Evolutionary conservation across 495 filamentous ascomycete genomes (phyloP).

Genomic region (Jackrogersella multiformis): DNA sequence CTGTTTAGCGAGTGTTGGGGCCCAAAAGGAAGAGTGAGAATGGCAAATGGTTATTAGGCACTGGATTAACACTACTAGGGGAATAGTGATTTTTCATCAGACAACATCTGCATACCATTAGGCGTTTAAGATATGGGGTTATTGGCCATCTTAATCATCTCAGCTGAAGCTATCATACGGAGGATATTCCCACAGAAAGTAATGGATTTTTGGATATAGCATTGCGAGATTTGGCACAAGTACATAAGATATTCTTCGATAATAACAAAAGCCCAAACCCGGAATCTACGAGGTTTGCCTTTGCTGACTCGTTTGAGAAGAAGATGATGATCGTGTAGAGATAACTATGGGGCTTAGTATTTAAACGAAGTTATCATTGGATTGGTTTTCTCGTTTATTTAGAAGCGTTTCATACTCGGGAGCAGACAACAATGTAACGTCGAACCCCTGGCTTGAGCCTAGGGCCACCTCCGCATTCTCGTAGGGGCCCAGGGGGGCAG

Average conservation of each 20-base stretch:
- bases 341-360: background rate
- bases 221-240: background rate
- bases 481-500: constrained; percentile 1
- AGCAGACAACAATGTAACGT: constrained; percentile 17
- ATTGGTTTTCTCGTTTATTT: constrained; percentile 8
- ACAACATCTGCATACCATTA: constrained; percentile 25
- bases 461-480: constrained; percentile 14
- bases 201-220: constrained; percentile 21
- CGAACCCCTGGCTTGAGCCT: background rate
- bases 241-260: background rate
- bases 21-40: background rate
- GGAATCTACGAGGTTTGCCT: background rate
- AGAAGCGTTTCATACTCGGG: constrained; percentile 5
- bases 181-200: constrained; percentile 37
- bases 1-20: background rate
- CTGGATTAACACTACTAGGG: background rate
- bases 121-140: constrained; percentile 21
- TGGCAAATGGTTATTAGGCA: background rate
- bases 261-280: background rate
- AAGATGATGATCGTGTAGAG: background rate
- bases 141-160: constrained; percentile 1
- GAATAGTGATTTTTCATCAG: background rate
- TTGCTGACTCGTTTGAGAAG: background rate
- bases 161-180: constrained; percentile 2
- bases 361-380: background rate